Evolutionary conservation across 805 yeast species (phyloP).

Genomic region (Lipomyces sp.): DNA sequence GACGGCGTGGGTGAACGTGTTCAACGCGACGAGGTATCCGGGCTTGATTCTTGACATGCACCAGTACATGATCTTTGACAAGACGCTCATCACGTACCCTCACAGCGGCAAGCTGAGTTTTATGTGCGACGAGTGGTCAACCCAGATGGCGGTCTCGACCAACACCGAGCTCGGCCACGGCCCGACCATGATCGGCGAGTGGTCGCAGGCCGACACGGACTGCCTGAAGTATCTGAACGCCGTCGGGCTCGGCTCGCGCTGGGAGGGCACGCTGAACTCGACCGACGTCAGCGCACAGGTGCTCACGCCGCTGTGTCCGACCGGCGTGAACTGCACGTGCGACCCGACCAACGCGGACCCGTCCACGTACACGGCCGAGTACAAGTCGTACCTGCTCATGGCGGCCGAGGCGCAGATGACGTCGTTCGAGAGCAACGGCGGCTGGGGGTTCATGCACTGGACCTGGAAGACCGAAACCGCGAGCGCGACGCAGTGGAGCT

Average conservation of each 20-base stretch:
- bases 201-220: constrained; percentile 83
- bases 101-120: constrained; percentile 36
- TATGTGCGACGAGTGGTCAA: constrained; percentile 52
- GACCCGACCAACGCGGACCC: constrained; percentile 43
- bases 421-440: constrained; percentile 63
- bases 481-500: constrained; percentile 37
- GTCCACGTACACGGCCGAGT: constrained; percentile 52
- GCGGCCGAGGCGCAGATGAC: constrained; percentile 81
- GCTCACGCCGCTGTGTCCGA: constrained; percentile 32
- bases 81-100: constrained; percentile 32
- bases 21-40: constrained; percentile 48
- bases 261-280: constrained; percentile 53
- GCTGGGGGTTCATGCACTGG: constrained; percentile 78
- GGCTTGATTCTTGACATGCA: constrained; percentile 78
- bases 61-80: constrained; percentile 72
- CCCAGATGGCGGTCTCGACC: constrained; percentile 52
- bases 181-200: constrained; percentile 68
- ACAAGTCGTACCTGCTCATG: constrained; percentile 54
- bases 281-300: constrained; percentile 32
- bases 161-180: constrained; percentile 58
- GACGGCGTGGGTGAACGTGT: constrained; percentile 59
- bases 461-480: constrained; percentile 73
- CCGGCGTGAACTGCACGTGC: constrained; percentile 54
- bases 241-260: constrained; percentile 72
- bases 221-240: constrained; percentile 83